Evolutionary conservation across 2,329 filamentous ascomycete genomes (phyloP), one percentile per base, ranked within the genome.

Genomic region (Penicillium sp.): DNA sequence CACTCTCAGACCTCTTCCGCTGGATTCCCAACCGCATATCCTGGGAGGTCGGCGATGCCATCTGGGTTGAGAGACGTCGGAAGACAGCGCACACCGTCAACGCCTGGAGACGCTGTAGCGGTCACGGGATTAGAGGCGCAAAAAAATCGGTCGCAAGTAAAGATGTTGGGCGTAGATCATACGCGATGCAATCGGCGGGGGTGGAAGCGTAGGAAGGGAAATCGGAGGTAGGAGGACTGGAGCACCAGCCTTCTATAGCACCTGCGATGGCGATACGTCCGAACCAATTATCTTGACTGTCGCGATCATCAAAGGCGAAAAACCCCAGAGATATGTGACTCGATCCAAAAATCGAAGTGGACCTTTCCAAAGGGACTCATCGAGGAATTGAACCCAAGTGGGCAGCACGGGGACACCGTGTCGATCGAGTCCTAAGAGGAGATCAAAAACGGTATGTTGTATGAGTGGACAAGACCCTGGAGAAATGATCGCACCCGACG

Each of bases 1-100:
- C 35, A 40, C 49, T 61, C n/a, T 55, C 48, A 8, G 55, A 53
- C 44, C 55, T 51, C 35, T 58, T 55, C 13, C 52, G 52, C 18
- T 43, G 45, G 10, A 46, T 44, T 18, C 49, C 55, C 16, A 45
- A 35, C 6, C 55, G 50, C 7, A 44, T 45, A 34, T 49, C 43
- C 4, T 47, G 32, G 19, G 54, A 32, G 4, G 27, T 53, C 16
- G 38, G 46, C 14, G 57, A 55, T 30, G 49, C 41, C 57, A 59
- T 59, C 23, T 27, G 27, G 14, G 14, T 32, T 13, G 6, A 35
- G n/a, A 39, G 9, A 38, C 11, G 27, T 26, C n/a, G 23, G 7
- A 10, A 7, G 3, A 2, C 3, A 13, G 19, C 13, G 19, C 2
- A n/a, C 7, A 45, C 14, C 2, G 16, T 10, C 4, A 7, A 3